Conservation (phyloP, 106 monocot genomes). For the Dendrobium officinale region DNA sequence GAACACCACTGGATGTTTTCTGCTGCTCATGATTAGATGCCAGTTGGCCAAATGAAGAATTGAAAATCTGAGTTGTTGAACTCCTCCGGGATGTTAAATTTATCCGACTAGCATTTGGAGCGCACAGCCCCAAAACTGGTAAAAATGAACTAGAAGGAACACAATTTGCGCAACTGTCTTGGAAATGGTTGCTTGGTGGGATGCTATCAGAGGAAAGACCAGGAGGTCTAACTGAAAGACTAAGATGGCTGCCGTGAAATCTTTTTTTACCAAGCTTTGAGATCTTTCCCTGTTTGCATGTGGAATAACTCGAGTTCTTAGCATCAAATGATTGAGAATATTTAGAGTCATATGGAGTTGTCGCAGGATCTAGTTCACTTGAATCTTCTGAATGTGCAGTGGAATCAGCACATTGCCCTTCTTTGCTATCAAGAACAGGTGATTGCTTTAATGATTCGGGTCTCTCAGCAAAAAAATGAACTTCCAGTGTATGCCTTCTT, state of each 20-base stretch:
- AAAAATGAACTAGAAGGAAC: slow-evolving; percentile 28
- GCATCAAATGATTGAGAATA: slow-evolving; percentile 22
- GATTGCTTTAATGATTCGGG: slow-evolving; percentile 19
- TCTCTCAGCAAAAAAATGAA: slow-evolving; percentile 14
- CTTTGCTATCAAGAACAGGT: slow-evolving; percentile 11
- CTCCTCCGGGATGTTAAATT: slow-evolving; percentile 11
- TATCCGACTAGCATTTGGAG: slow-evolving; percentile 68
- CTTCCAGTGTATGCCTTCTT: slow-evolving; percentile 27
- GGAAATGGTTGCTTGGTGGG: slow-evolving; percentile 27
- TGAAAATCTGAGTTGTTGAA: slow-evolving; percentile 18
- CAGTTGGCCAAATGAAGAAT: slow-evolving; percentile 10
- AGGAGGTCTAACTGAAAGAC: slow-evolving; percentile 41
- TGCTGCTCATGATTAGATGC: slow-evolving; percentile 28
- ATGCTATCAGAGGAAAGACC: slow-evolving; percentile 25
- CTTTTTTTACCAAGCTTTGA: slow-evolving; percentile 31
- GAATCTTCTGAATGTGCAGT: slow-evolving; percentile 11
- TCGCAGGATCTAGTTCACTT: slow-evolving; percentile 17
- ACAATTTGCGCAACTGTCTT: slow-evolving; percentile 23
- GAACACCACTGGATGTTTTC: slow-evolving; percentile 16
- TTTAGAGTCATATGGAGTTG: slow-evolving; percentile 22
- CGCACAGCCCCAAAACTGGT: slow-evolving; percentile 85
- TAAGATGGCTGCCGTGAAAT: slow-evolving; percentile 24
- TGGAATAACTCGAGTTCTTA: slow-evolving; percentile 18
- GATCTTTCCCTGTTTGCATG: slow-evolving; percentile 24
- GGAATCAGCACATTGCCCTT: slow-evolving; percentile 1